These are phyloP conservation scores for Gracilaria vermiculophylla DNA, from an alignment of 23 red algal genomes.

Conservation along the genomic window DNA sequence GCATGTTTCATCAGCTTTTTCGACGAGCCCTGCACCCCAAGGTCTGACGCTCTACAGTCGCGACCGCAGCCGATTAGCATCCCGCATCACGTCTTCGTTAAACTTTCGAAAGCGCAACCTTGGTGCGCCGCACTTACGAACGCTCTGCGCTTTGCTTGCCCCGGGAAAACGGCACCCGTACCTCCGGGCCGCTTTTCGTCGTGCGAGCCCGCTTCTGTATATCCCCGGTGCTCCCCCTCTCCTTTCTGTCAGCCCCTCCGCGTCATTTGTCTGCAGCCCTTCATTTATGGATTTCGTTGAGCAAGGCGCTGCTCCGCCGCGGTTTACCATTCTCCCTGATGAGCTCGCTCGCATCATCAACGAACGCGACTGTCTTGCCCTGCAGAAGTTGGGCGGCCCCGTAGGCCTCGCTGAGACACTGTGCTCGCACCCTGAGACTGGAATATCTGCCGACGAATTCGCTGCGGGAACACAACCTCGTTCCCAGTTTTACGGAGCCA, in stretches of 20 bases:
- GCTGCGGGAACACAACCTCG: slow-evolving; percentile 4
- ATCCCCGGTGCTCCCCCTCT: background rate
- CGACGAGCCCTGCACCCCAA: too few species aligned
- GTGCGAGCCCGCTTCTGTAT: too few species aligned
- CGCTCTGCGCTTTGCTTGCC: too few species aligned
- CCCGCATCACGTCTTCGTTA: too few species aligned
- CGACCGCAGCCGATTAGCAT: too few species aligned
- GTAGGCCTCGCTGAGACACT: slow-evolving; percentile 8
- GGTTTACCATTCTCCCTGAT: slow-evolving; percentile 46
- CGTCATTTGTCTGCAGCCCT: background rate
- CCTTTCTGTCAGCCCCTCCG: background rate
- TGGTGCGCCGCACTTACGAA: too few species aligned
- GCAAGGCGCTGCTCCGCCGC: slow-evolving; percentile 9
- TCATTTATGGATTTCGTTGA: background rate
- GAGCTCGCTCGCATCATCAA: slow-evolving; percentile 43
- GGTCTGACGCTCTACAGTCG: too few species aligned
- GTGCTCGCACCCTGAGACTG: background rate
- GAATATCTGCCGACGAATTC: slow-evolving; percentile 55
- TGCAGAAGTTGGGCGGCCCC: slow-evolving; percentile 40
- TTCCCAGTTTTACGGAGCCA: slow-evolving; percentile 59
- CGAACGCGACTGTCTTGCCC: slow-evolving; percentile 39
- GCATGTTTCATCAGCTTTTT: too few species aligned
- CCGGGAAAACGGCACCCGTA: too few species aligned
- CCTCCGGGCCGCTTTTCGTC: too few species aligned
- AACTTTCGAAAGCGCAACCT: too few species aligned